Evolutionary conservation across 495 filamentous ascomycete species (phyloP), one percentile per base, ranked within the genome.

Genomic region (Aspergillus diversus): DNA sequence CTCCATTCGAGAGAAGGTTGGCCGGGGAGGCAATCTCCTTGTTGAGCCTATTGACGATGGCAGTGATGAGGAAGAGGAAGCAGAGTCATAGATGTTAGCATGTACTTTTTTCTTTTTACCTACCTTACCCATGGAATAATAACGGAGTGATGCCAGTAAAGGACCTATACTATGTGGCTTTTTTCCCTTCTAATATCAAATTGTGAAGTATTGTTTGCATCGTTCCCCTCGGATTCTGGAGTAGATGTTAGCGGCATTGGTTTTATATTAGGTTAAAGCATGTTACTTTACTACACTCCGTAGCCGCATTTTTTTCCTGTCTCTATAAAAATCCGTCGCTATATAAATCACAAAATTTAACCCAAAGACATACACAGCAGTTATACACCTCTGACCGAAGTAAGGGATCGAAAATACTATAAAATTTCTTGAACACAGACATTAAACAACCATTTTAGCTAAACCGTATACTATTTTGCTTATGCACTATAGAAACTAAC

Each of bases 21-120:
- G 93, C 35, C 83, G 89, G 57, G 94, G 90, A 58, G 93, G 89
- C 0, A 99, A 93, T 75, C 76, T 99, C 32, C 87, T 98, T 21
- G 93, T 97, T 3, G 95, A 98, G 69, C 76, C 78, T 5, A 84
- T 84, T 46, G 77, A 79, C 21, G 83, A 86, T 6, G 85, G 86
- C 11, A 83, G 86, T 12, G 84, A 87, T 5, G 80, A 81, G 6
- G 80, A 83, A 17, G 72, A 69, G 16, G 70, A 66, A 15, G 64
- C 63, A 32, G 50, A 61, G 35, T 63, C 63, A 21, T 50, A 50
- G 47, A 17, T 27, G 21, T 9, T 27, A 5, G 21, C 4, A 31
- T 31, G 47, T n/a, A 12, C 7, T 17, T 17, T 50, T 50, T 50
- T 21, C n/a, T 11, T 50, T 8, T 43, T 15, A 43, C n/a, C 21